Conservation (phyloP, 2,329 filamentous ascomycete species). For the Tricladium varicosporioides region DNA sequence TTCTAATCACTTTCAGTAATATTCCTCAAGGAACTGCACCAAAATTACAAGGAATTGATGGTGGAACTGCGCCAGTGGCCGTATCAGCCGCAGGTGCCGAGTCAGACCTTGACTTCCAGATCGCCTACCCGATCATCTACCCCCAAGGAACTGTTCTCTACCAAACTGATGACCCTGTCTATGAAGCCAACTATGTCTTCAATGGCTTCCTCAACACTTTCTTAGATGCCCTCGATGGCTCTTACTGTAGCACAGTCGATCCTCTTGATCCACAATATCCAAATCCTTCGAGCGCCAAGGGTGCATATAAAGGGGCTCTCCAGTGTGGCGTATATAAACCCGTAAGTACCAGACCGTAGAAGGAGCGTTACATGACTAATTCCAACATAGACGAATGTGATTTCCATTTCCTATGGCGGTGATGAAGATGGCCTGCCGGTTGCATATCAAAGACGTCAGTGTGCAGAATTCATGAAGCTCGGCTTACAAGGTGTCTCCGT, state of each 20-base stretch:
- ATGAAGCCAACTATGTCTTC: slow-evolving; percentile 39
- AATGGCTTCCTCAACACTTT: slow-evolving; percentile 46
- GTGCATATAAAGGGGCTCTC: slow-evolving; percentile 20
- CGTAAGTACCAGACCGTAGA: slow-evolving; percentile 3
- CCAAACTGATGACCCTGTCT: slow-evolving; percentile 42
- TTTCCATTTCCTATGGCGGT: slow-evolving; percentile 59
- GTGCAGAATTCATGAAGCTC: slow-evolving; percentile 61
- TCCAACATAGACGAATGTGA: slow-evolving; percentile 44
- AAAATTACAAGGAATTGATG: slow-evolving; percentile 39
- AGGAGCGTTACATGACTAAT: not conserved
- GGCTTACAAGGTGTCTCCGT: slow-evolving; percentile 62
- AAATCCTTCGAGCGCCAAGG: slow-evolving; percentile 2
- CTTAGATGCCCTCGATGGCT: slow-evolving; percentile 46
- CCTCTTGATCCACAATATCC: slow-evolving; percentile 14
- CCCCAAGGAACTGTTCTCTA: slow-evolving; percentile 45
- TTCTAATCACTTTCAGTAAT: slow-evolving; percentile 18
- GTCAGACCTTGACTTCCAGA: slow-evolving; percentile 43
- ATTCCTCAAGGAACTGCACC: slow-evolving; percentile 41
- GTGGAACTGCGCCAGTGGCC: slow-evolving; percentile 36
- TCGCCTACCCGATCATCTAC: slow-evolving; percentile 45
- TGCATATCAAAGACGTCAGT: slow-evolving; percentile 59
- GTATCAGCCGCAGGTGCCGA: slow-evolving; percentile 34
- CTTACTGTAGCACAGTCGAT: slow-evolving; percentile 39
- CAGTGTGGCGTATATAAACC: slow-evolving; percentile 36
- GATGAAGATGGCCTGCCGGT: slow-evolving; percentile 61